These are phyloP conservation scores for Metschnikowia corniflorae DNA, from an alignment of 805 yeast genomes.

Conservation along the genomic window DNA sequence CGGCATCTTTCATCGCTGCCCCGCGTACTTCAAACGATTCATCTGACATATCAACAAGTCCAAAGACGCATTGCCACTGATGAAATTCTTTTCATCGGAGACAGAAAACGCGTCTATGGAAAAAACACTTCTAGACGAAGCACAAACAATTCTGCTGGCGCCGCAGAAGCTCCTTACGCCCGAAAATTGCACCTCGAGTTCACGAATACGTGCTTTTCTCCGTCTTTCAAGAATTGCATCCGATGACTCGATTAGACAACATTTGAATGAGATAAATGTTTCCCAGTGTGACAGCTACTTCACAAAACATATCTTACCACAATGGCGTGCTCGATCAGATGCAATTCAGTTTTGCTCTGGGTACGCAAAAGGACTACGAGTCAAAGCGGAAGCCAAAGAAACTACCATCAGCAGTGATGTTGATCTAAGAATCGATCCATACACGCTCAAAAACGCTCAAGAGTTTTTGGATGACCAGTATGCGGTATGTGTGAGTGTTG, in stretches of 20 bases:
- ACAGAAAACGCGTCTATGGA: no score
- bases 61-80: no score
- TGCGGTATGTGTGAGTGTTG: slow-evolving; percentile 26
- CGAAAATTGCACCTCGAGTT: slow-evolving; percentile 32
- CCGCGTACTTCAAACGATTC: no score
- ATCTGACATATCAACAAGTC: no score
- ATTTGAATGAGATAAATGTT: slow-evolving; percentile 29
- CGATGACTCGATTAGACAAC: slow-evolving; percentile 40
- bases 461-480: slow-evolving; percentile 22
- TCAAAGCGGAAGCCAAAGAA: slow-evolving; percentile 7
- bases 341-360: slow-evolving; percentile 30
- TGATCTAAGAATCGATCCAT: slow-evolving; percentile 38
- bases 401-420: slow-evolving; percentile 12
- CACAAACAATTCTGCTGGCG: not conserved
- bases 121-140: no score
- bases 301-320: slow-evolving; percentile 26
- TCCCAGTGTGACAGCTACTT: slow-evolving; percentile 29
- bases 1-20: no score
- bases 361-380: slow-evolving; percentile 25
- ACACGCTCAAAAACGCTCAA: slow-evolving; percentile 28
- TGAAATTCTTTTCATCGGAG: no score
- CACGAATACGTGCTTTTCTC: slow-evolving; percentile 36
- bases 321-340: slow-evolving; percentile 34
- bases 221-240: slow-evolving; percentile 36
- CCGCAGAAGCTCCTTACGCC: slow-evolving; percentile 21